Base-by-base conservation (phyloP, 2,329 filamentous ascomycete genomes). In the Hypoxylon sp. region DNA sequence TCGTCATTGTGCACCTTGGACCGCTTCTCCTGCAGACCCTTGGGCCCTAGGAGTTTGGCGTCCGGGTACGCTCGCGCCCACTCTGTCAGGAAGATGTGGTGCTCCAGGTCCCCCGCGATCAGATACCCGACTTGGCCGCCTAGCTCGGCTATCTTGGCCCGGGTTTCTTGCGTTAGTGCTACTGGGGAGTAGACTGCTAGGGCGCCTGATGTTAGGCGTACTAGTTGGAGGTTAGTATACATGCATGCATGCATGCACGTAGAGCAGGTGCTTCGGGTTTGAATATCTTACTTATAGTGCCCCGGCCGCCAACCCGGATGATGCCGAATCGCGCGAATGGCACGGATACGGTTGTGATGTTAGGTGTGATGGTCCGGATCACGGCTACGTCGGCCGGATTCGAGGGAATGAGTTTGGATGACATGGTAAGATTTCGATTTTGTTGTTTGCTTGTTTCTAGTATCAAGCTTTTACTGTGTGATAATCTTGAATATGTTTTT, bases 111-210 rank as follows among this genome's bases (percentile, higher is more conserved):
- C 1, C 88, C 84, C 1, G 94, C 93, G 17, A 93, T 78, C 60
- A 99, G 86, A 78, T 97, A 97, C 61, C 81, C 82, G 41, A 97
- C 83, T 30, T 84, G 79, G 38, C 86, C 86, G 55, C 86, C 86
- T 48, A 90, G 75, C 23, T 84, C 77, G 45, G 79, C 74, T 41
- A 89, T 76, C 69, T 87, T 85, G 61, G 77, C 70, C 55, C 80
- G 84, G 27, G 91, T 86, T 50, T 87, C 84, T 2, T 87, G 80
- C 2, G 92, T 97, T 47, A 97, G 81, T 9, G 88, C 89, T 13
- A 94, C 89, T 12, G 94, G 94, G 0, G 91, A 96, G 81, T 97
- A 97, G 69, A 97, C 86, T 60, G 91, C 90, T 29, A 97, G 83
- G 34, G 82, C 77, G 48, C 91, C 91, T 7, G 86, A 87, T 50